Percentiles rank a stretch among this genome's conserved stretches.
Conservation (phyloP, 305 asterid genomes). For the Ilex paraguariensis region DNA sequence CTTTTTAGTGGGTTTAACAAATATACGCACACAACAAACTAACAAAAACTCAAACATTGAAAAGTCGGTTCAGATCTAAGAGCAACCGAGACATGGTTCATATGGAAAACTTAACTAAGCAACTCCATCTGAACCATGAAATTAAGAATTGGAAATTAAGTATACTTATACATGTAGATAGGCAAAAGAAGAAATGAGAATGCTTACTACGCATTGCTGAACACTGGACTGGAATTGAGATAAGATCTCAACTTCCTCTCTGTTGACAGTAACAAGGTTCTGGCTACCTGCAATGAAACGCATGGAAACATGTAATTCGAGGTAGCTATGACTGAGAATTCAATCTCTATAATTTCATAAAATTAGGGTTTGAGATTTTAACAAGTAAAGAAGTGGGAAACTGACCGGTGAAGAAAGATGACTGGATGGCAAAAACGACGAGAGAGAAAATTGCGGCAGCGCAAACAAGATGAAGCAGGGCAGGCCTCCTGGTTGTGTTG, state of each 20-base stretch:
- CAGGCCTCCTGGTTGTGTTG: conserved; percentile 30
- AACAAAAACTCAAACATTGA: too few species aligned
- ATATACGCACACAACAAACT: too few species aligned
- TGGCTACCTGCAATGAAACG: conserved; percentile 34
- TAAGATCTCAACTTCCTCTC: conserved; percentile 40
- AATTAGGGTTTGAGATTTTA: neutral
- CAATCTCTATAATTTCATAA: neutral
- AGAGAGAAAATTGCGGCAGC: conserved; percentile 67
- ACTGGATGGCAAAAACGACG: conserved; percentile 50
- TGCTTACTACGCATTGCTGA: conserved; percentile 89
- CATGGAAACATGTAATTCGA: neutral
- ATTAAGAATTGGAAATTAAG: neutral
- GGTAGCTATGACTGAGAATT: neutral
- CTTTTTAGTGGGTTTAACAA: too few species aligned
- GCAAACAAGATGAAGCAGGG: conserved; percentile 51
- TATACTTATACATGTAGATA: conserved; percentile 8
- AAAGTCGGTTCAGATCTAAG: too few species aligned
- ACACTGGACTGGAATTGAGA: conserved; percentile 64
- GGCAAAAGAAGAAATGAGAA: neutral
- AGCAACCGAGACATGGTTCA: neutral
- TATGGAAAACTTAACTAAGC: neutral
- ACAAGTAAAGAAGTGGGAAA: neutral
- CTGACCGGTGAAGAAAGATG: conserved; percentile 51
- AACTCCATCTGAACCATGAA: neutral
- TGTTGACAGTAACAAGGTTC: conserved; percentile 16